Evolutionary conservation across 2,329 filamentous ascomycete genomes (phyloP).

Genomic region (Thelonectria rubi): DNA sequence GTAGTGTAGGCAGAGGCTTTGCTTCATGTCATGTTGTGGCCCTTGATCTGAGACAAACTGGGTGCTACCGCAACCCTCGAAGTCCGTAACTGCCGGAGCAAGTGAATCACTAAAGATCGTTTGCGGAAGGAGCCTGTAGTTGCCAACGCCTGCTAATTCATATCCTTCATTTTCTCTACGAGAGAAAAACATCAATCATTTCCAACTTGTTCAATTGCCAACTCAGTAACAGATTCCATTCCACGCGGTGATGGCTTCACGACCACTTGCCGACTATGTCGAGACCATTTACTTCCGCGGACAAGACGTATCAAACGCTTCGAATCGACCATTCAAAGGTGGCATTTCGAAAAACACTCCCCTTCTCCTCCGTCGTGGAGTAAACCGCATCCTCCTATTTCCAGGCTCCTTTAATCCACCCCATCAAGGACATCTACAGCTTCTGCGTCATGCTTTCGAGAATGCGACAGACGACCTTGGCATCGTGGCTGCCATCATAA

Average conservation of each 20-base stretch:
- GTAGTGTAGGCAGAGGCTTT: neutral
- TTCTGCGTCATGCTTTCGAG: constrained; percentile 44
- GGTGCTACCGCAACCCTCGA: no score
- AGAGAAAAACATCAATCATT: neutral
- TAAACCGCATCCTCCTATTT: constrained; percentile 47
- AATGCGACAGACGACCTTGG: constrained; percentile 42
- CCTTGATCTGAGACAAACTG: neutral
- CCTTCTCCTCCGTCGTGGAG: constrained; percentile 19
- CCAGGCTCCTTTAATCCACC: constrained; percentile 52
- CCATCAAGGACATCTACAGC: constrained; percentile 46
- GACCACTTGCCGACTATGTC: constrained; percentile 29
- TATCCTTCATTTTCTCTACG: neutral
- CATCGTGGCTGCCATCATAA: constrained; percentile 45
- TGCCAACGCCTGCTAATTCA: neutral
- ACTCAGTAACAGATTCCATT: neutral
- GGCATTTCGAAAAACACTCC: constrained; percentile 9
- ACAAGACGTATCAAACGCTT: neutral
- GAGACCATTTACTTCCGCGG: constrained; percentile 21
- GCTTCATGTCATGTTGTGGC: neutral
- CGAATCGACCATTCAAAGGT: constrained; percentile 31
- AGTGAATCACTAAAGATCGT: neutral
- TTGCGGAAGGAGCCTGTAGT: neutral
- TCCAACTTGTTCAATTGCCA: neutral
- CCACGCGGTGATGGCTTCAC: constrained; percentile 13
- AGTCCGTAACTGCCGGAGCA: no score